Conservation (phyloP, 2,329 filamentous ascomycete species). For the Aureobasidium sp. region DNA sequence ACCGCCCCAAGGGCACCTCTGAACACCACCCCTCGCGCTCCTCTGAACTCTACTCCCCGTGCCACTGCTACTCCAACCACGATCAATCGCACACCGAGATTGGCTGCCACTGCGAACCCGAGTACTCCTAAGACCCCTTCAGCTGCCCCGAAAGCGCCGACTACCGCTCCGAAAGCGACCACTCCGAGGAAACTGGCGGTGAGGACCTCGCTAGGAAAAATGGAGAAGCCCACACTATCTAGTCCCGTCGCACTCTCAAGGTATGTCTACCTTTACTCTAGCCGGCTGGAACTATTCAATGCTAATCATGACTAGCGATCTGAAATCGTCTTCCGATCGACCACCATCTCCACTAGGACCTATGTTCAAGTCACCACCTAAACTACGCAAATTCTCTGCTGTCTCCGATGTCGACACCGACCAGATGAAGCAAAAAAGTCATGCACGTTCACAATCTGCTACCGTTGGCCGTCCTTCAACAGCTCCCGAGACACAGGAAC, state of each 20-base stretch:
- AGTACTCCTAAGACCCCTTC: neutral
- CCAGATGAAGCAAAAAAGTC: slow-evolving; percentile 13
- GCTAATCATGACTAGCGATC: neutral
- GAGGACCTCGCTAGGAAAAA: neutral
- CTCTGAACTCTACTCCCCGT: neutral
- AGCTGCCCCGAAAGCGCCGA: neutral
- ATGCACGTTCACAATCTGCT: slow-evolving; percentile 16
- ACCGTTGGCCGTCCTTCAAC: slow-evolving; percentile 14
- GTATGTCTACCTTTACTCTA: neutral
- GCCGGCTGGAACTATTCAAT: neutral
- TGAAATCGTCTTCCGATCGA: neutral
- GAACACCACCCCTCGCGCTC: neutral
- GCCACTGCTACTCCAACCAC: neutral
- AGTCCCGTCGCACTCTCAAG: neutral
- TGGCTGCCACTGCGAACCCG: neutral
- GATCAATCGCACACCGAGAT: slow-evolving; percentile 1
- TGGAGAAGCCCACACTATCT: neutral
- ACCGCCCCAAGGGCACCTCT: neutral
- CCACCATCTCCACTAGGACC: neutral
- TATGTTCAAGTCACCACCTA: slow-evolving; percentile 13
- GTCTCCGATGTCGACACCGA: slow-evolving; percentile 17
- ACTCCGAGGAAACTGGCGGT: slow-evolving; percentile 12
- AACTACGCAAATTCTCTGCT: slow-evolving; percentile 6
- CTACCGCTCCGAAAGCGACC: neutral
- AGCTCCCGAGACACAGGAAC: slow-evolving; percentile 16